A percentile compares a stretch with the other conserved stretches of the same genome.
These are phyloP conservation scores for Aspergillus sparsus DNA, from an alignment of 495 filamentous ascomycete species.

Conservation along the genomic window DNA sequence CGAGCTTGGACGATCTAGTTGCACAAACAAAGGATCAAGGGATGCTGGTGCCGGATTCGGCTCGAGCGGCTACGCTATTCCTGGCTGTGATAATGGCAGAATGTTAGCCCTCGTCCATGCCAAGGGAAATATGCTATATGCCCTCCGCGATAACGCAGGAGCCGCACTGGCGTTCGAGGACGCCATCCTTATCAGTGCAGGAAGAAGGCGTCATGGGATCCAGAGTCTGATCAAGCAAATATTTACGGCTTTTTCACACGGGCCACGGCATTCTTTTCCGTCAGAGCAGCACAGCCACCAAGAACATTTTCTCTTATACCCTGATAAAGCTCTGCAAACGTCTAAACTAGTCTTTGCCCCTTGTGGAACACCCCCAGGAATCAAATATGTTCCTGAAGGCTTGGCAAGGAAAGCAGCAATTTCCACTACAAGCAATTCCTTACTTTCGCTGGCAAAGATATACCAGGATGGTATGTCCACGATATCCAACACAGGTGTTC, in stretches of 20 bases:
- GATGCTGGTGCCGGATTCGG: conserved; percentile 60
- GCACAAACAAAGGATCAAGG: conserved; percentile 29
- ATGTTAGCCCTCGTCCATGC: conserved; percentile 92
- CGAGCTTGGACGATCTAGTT: conserved; percentile 39
- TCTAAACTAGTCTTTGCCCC: conserved; percentile 79
- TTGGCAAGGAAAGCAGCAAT: conserved; percentile 77
- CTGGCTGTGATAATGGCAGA: conserved; percentile 87
- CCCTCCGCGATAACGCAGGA: conserved; percentile 77
- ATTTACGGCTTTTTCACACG: conserved; percentile 65
- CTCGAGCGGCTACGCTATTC: conserved; percentile 82
- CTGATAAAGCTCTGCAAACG: conserved; percentile 81
- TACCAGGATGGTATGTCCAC: conserved; percentile 98
- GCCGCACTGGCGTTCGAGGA: conserved; percentile 94
- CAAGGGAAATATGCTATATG: conserved; percentile 98
- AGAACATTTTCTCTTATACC: conserved; percentile 75
- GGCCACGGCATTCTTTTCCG: conserved; percentile 31
- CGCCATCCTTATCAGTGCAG: conserved; percentile 85
- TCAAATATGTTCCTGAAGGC: conserved; percentile 72
- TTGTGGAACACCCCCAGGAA: conserved; percentile 79
- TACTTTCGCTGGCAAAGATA: conserved; percentile 95
- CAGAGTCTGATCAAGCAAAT: conserved; percentile 80
- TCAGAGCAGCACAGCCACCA: conserved; percentile 33
- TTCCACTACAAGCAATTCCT: conserved; percentile 92
- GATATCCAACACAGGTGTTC: conserved; percentile 58
- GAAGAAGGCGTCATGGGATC: conserved; percentile 69